These are phyloP conservation scores for Hagleromyces aurorensis DNA, from an alignment of 805 yeast genomes.

Conservation along the genomic window DNA sequence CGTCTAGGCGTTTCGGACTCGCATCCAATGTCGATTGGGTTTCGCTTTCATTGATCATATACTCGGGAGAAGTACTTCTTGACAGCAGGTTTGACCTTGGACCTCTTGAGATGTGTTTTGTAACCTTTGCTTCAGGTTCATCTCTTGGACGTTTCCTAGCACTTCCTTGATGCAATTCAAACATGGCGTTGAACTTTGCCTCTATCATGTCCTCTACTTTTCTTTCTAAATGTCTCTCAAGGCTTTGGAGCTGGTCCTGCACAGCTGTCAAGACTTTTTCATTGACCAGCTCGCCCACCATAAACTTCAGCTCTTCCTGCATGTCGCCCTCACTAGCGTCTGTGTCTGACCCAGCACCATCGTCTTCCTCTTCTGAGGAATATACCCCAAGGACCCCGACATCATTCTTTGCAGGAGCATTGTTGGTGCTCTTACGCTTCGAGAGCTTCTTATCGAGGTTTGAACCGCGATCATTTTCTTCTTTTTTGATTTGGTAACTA, in stretches of 20 bases:
- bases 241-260: conserved; percentile 12
- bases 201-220: conserved; percentile 13
- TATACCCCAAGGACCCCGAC: conserved; percentile 9
- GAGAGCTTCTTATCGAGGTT: not conserved
- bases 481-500: conserved; percentile 12
- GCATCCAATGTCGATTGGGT: conserved; percentile 3
- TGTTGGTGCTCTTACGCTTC: conserved; percentile 1
- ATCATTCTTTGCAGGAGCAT: conserved; percentile 4
- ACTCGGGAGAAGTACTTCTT: conserved; percentile 6
- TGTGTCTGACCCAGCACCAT: no score
- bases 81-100: conserved; percentile 5
- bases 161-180: no score
- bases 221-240: conserved; percentile 12
- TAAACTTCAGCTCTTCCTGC: conserved; percentile 22
- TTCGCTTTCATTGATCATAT: conserved; percentile 4
- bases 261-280: conserved; percentile 16
- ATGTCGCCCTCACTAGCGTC: conserved; percentile 9
- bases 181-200: conserved; percentile 7
- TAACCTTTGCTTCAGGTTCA: conserved; percentile 1
- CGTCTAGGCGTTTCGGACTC: no score
- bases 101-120: not conserved
- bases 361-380: conserved; percentile 10
- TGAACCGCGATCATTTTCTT: conserved; percentile 3
- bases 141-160: conserved; percentile 2
- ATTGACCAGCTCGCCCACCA: conserved; percentile 24